Evolutionary conservation across 2,329 filamentous ascomycete species (phyloP).

Genomic region (Exserohilum rostratum): DNA sequence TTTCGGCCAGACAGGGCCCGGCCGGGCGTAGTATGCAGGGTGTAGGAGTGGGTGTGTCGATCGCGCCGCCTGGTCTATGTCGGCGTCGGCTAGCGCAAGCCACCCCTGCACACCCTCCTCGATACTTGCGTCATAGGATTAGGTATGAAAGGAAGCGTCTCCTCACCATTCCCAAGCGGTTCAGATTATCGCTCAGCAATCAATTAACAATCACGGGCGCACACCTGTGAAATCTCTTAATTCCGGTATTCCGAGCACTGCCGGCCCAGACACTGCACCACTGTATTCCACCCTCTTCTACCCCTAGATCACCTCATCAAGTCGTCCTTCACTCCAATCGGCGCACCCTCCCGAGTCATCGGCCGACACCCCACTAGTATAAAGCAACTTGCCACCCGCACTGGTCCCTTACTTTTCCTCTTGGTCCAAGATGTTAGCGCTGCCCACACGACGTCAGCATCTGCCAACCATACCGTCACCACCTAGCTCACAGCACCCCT

Average conservation of each 20-base stretch:
- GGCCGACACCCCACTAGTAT: constrained; percentile 41
- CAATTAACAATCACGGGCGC: constrained; percentile 41
- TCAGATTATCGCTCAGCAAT: constrained; percentile 43
- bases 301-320: constrained; percentile 44
- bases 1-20: constrained; percentile 24
- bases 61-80: constrained; percentile 12
- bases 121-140: constrained; percentile 21
- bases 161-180: constrained; percentile 29
- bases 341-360: constrained; percentile 40
- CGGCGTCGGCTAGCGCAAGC: constrained; percentile 7
- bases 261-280: constrained; percentile 20
- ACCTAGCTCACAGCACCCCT: constrained; percentile 35
- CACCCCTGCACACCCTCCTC: constrained; percentile 22
- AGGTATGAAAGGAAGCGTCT: constrained; percentile 34
- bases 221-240: constrained; percentile 27
- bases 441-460: constrained; percentile 48
- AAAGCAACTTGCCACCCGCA: constrained; percentile 48
- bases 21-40: constrained; percentile 21
- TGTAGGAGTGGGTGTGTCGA: constrained; percentile 24
- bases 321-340: constrained; percentile 27
- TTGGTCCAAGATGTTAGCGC: constrained; percentile 44
- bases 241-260: constrained; percentile 35
- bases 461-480: constrained; percentile 39
- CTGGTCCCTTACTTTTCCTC: constrained; percentile 39
- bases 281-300: constrained; percentile 38